phyloP scores from a whole-genome alignment of 129 eudicot genomes.

The Scalesia atractyloides region DNA sequence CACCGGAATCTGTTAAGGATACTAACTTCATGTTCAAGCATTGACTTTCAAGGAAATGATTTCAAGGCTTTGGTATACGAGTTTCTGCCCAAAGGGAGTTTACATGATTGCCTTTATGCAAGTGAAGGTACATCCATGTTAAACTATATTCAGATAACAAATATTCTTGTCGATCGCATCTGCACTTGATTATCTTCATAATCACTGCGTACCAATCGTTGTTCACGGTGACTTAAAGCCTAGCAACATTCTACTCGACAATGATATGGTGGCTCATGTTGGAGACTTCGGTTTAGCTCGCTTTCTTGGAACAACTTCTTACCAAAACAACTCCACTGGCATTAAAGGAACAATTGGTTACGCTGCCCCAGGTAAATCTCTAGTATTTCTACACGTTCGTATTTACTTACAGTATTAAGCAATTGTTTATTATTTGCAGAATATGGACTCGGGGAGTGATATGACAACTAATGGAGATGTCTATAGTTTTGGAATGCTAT shows the following conservation, averaged over 20 bases:
- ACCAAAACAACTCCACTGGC: not conserved
- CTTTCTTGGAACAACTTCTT: slow-evolving; percentile 1
- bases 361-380: slow-evolving; percentile 11
- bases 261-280: slow-evolving; percentile 13
- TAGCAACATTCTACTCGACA: slow-evolving; percentile 7
- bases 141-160: slow-evolving; percentile 3
- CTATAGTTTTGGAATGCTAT: slow-evolving; percentile 21
- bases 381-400: not conserved
- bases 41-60: slow-evolving; percentile 11
- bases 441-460: slow-evolving; percentile 24
- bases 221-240: slow-evolving; percentile 18
- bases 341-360: slow-evolving; percentile 17
- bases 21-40: slow-evolving; percentile 31
- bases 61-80: slow-evolving; percentile 20
- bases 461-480: slow-evolving; percentile 22
- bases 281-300: slow-evolving; percentile 19
- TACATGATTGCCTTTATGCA: slow-evolving; percentile 14
- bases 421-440: not conserved
- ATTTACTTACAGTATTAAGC: not conserved
- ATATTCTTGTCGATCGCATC: slow-evolving; percentile 10
- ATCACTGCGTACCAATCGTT: not conserved
- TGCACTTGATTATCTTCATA: slow-evolving; percentile 24
- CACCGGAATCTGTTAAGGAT: slow-evolving; percentile 36
- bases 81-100: slow-evolving; percentile 18
- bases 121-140: not conserved